Evolutionary conservation across 1,284 basidiomycete genomes (phyloP), one percentile per base, ranked within the genome.

Genomic region (Melanopsichium pennsylvanicum): DNA sequence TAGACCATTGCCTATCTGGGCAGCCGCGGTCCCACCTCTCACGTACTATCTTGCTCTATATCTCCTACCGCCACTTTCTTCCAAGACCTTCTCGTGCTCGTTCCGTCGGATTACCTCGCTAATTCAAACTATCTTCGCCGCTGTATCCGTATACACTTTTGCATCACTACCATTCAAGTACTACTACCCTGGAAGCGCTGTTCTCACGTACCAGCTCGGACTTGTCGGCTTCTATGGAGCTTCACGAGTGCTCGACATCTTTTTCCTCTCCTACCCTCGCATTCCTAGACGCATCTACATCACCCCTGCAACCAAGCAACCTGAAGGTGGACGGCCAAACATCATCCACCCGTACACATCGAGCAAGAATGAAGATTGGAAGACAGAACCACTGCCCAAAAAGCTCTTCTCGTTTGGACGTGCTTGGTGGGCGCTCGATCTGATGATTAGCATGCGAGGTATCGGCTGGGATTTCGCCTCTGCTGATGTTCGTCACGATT

Each of bases 361-460:
- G 1, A 49, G 18, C 9, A 42, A 29, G 25, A 67, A 67, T 43
- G 57, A 67, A 22, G 49, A 50, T 12, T 61, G 63, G 63, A 57
- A 67, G 49, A 60, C 52, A n/a, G 63, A 67, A 37, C 48, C 58
- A 4, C 49, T 61, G 1, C 63, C 63, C 21, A 60, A 52, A 23
- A 38, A 41, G 37, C 35, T 67, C 31, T 6, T 61, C 10, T 56
- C 57, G 26, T 67, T 67, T 19, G 63, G 57, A 11, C 39, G 63
- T 5, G 63, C 52, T 12, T 72, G 70, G 70, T 72, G 67, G 66
- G 60, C 70, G 26, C 47, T 72, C 3, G 70, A 72, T 18, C 48
- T 72, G 12, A 61, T 72, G 66, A 72, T 72, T 42, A 61, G 61
- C 50, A 72, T 72, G 70, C 55, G 70, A 19, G 70, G 70, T 8